phyloP scores from a whole-genome alignment of 805 yeast genomes.

The Wickerhamiella occidentalis region DNA sequence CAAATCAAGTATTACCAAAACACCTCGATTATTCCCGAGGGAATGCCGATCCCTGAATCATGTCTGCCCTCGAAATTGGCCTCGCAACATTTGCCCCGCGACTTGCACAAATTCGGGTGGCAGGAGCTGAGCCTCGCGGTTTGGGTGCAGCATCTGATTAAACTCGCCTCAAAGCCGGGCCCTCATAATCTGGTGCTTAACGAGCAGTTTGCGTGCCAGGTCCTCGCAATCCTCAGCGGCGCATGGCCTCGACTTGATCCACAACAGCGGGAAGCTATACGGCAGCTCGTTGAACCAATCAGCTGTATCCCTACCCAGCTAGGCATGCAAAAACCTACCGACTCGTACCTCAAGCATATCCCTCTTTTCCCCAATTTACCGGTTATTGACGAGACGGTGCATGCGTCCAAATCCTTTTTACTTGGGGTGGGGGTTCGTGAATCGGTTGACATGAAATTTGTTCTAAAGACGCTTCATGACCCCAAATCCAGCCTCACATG shows the following conservation, averaged over 20 bases:
- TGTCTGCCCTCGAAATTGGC: conserved; percentile 25
- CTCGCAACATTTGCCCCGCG: conserved; percentile 15
- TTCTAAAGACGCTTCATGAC: conserved; percentile 26
- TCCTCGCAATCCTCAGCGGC: conserved; percentile 21
- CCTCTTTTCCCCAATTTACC: conserved; percentile 31
- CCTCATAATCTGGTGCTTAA: conserved; percentile 18
- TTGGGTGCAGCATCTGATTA: conserved; percentile 21
- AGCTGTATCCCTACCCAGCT: conserved; percentile 30
- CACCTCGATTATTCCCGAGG: conserved; percentile 19
- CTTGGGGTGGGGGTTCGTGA: conserved; percentile 28
- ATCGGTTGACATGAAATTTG: conserved; percentile 31
- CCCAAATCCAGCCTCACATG: conserved; percentile 23
- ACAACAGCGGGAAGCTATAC: not conserved
- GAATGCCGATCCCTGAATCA: conserved; percentile 24
- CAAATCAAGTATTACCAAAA: conserved; percentile 22
- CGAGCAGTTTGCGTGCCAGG: conserved; percentile 22
- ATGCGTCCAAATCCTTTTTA: conserved; percentile 21
- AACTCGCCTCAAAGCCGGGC: conserved; percentile 7
- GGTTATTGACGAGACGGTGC: conserved; percentile 20
- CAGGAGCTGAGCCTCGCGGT: conserved; percentile 17
- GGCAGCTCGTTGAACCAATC: conserved; percentile 13
- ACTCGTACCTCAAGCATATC: conserved; percentile 26
- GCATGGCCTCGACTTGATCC: conserved; percentile 20
- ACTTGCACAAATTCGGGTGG: conserved; percentile 24
- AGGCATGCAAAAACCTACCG: conserved; percentile 28